Conservation (phyloP, 2,329 filamentous ascomycete species). For the Claviceps digitariae region DNA sequence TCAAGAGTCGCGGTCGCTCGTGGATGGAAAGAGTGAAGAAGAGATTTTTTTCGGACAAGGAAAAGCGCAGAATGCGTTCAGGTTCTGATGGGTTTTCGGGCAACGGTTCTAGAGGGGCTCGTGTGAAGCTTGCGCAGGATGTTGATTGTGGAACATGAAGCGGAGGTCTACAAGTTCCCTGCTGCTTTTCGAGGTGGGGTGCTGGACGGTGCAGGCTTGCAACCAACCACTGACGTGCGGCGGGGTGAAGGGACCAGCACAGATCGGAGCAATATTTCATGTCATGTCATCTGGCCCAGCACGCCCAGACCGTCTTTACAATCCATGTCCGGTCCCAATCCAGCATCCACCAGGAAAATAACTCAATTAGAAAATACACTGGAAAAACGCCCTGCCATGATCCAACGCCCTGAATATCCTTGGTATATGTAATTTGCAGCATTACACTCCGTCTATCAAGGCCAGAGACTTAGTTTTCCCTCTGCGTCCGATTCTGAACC, state of each 20-base stretch:
- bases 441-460: background rate
- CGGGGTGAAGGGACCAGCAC: no score
- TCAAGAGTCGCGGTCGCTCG: no score
- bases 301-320: background rate
- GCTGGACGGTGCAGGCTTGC: background rate
- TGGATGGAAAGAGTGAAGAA: no score
- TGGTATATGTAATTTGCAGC: constrained; percentile 3
- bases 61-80: no score
- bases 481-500: no score
- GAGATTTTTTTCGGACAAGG: no score
- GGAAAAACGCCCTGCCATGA: constrained; percentile 1
- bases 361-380: background rate
- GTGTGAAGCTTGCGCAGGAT: background rate
- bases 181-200: background rate
- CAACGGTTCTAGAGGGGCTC: background rate
- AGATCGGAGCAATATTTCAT: no score
- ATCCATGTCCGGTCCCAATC: no score
- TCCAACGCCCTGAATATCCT: background rate
- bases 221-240: background rate
- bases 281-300: background rate
- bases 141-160: background rate
- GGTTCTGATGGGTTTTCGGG: background rate
- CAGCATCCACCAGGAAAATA: background rate
- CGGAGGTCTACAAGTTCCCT: background rate
- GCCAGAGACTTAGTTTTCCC: no score